Evolutionary conservation across 139 green algal genomes (phyloP), one percentile per base, ranked within the genome.

Genomic region (Chlamydomonas schloesseri): DNA sequence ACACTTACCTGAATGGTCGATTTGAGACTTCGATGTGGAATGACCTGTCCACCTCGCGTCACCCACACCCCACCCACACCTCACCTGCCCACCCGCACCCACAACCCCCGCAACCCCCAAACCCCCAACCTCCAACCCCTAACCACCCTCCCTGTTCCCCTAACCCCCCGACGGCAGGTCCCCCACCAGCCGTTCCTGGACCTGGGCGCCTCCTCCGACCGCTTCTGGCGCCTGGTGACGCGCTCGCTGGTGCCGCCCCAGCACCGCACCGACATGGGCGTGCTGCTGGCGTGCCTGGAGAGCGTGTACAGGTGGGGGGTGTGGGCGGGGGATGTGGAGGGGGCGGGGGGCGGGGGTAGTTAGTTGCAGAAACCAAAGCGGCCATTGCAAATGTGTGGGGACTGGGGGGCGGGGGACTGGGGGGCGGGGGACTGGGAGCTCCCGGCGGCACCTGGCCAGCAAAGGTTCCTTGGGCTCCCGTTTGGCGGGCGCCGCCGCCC

Each of bases 251-350:
- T 87, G 57, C 71, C 71, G 13, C 21, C 11, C 15, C 58, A 42
- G 26, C 5, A 73, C 26, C 50, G 58, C 33, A 72, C 21, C 23
- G 46, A 71, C 55, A 73, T 78, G 36, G 37, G 67, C 37, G 64
- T 84, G 24, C 47, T 84, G 37, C 74, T 89, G 28, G 84, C 84
- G 10, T 84, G 84, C 69, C 50, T 89, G 36, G 84, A 89, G 65
- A 80, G 62, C 55, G 60, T 89, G 18, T 89, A 89, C 75, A 62
- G 33, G 68, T 47, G 18, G 33, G 33, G 8, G n/a, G 65, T 21
- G 68, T 47, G 18, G 33, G 33, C n/a, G n/a, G 65, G 1, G 36
- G 65, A 5, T 5, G 42, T 5, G 6, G 42, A 5, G 42, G 42
- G 42, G 42, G 42, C 42, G 62, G 62, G 28, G 57, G 57, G 57